Percentiles rank a stretch among this genome's conserved stretches.
These are phyloP conservation scores for Blastobotrys arbuscula DNA, from an alignment of 1,139 yeast species.

Conservation along the genomic window DNA sequence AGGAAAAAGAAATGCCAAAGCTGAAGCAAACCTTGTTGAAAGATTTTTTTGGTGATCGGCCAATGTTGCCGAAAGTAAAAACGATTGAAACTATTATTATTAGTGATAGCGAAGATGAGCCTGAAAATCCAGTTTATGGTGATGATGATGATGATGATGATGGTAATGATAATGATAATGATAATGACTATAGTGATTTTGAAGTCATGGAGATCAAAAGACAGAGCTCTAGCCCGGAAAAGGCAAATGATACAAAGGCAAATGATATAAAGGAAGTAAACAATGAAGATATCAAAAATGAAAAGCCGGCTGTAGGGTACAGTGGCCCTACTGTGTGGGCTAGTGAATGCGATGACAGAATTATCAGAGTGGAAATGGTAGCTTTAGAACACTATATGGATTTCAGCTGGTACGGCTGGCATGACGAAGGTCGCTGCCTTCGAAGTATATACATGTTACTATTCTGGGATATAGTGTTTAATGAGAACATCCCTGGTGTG, in stretches of 20 bases:
- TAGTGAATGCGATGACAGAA: constrained; percentile 9
- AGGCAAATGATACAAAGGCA: too few species aligned
- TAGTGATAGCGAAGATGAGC: constrained; percentile 6
- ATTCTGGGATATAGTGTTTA: constrained; percentile 32
- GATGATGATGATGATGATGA: not conserved
- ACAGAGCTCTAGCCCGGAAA: constrained; percentile 9
- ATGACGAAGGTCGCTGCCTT: constrained; percentile 34
- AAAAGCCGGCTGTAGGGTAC: not conserved
- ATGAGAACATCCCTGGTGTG: constrained; percentile 20
- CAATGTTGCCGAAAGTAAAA: not conserved
- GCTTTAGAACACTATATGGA: constrained; percentile 30
- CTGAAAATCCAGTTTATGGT: not conserved
- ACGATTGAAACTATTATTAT: constrained; percentile 6
- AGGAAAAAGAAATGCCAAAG: not conserved
- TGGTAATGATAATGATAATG: not conserved
- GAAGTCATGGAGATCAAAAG: not conserved
- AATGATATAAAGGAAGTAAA: too few species aligned
- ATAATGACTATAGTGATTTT: constrained; percentile 1
- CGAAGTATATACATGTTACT: constrained; percentile 30
- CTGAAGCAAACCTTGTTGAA: constrained; percentile 1
- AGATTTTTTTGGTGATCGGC: constrained; percentile 1
- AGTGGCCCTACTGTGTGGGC: constrained; percentile 16
- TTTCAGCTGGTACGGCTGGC: constrained; percentile 34
- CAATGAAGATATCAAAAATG: constrained; percentile 8
- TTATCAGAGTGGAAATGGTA: constrained; percentile 32